Evolutionary conservation across 106 monocot genomes (phyloP).

Genomic region (Triglochin maritima): DNA sequence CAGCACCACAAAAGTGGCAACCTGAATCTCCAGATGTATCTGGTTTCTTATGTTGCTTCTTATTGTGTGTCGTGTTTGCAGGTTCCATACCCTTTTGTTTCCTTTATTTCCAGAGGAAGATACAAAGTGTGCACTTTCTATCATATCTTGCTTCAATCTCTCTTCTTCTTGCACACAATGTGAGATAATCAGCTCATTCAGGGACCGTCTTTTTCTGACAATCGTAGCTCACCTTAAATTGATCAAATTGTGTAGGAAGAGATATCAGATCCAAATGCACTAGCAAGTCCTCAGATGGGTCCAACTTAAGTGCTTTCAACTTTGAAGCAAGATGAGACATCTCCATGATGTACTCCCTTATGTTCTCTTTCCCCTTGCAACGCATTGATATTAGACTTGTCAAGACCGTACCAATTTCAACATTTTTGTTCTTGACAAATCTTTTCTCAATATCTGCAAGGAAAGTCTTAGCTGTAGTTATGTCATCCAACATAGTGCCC

Average conservation of each 20-base stretch:
- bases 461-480: conserved; percentile 3
- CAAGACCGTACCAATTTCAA: conserved; percentile 1
- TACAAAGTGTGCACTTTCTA: conserved; percentile 1
- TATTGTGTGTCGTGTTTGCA: neutral
- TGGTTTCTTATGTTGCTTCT: neutral
- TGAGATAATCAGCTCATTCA: conserved; percentile 6
- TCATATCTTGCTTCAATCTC: neutral
- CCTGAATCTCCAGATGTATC: neutral
- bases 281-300: conserved; percentile 1
- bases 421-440: conserved; percentile 8
- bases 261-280: conserved; percentile 3
- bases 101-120: conserved; percentile 1
- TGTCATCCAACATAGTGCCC: neutral
- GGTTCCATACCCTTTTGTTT: conserved; percentile 5
- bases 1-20: neutral
- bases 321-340: conserved; percentile 14
- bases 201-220: too few relatives aligned
- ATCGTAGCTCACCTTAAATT: conserved; percentile 7
- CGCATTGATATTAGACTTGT: conserved; percentile 2
- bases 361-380: conserved; percentile 3
- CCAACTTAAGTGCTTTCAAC: conserved; percentile 6
- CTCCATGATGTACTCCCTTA: conserved; percentile 13
- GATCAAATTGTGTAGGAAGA: conserved; percentile 12
- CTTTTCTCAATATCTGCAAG: neutral
- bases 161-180: conserved; percentile 4